Evolutionary conservation across 257 asterid genomes (phyloP).

Genomic region (Fraxinus anomala): DNA sequence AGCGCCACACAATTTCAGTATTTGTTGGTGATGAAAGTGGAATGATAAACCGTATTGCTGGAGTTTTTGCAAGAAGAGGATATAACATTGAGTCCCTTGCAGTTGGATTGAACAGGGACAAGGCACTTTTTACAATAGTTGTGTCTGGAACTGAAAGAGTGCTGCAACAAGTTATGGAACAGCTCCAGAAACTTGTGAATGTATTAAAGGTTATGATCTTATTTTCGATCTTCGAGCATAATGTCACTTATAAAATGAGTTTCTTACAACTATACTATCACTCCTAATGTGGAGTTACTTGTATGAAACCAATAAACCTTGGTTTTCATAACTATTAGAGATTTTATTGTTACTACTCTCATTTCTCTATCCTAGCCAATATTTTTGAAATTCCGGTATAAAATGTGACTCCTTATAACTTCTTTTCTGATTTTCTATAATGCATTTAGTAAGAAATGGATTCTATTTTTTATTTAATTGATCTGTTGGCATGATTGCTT

Average conservation of each 20-base stretch:
- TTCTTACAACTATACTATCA: not conserved
- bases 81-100: constrained; percentile 97
- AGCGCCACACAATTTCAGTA: constrained; percentile 81
- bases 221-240: constrained; percentile 14
- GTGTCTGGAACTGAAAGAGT: constrained; percentile 88
- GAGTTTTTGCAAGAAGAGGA: constrained; percentile 97
- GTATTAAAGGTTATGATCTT: constrained; percentile 69
- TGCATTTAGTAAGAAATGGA: constrained; percentile 1
- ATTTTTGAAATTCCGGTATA: not conserved
- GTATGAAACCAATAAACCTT: not conserved
- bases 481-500: constrained; percentile 8
- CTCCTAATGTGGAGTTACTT: constrained; percentile 7
- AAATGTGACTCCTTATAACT: constrained; percentile 13
- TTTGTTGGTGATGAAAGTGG: constrained; percentile 99
- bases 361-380: not conserved
- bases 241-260: not conserved
- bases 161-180: constrained; percentile 84
- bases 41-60: constrained; percentile 96
- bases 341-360: not conserved
- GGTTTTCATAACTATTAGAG: constrained; percentile 6
- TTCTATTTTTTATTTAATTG: constrained; percentile 13
- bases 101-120: constrained; percentile 94
- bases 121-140: constrained; percentile 90
- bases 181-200: constrained; percentile 88
- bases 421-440: not conserved